These are phyloP conservation scores for Aspergillus ochraceus DNA, from an alignment of 2,329 filamentous ascomycete species.

Conservation along the genomic window DNA sequence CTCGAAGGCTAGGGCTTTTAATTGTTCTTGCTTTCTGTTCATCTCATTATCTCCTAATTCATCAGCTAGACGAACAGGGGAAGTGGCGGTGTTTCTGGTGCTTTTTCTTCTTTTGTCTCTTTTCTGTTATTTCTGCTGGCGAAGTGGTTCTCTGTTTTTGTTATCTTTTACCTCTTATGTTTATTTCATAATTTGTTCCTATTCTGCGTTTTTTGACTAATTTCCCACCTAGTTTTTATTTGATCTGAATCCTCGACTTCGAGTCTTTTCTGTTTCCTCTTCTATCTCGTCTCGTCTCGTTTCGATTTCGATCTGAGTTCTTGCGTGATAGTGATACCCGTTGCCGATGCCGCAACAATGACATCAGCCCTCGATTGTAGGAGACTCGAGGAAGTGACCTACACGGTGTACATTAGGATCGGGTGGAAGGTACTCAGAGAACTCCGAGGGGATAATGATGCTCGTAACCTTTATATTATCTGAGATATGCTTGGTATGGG, in stretches of 20 bases:
- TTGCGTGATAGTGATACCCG: not conserved
- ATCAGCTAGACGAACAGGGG: conserved; percentile 35
- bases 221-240: conserved; percentile 14
- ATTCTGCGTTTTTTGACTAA: conserved; percentile 22
- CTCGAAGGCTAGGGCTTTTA: conserved; percentile 19
- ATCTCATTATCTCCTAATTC: conserved; percentile 35
- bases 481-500: too few relatives aligned
- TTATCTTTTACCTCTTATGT: conserved; percentile 23
- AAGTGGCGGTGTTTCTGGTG: conserved; percentile 41
- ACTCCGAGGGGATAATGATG: not conserved
- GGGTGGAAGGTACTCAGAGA: not conserved
- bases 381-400: not conserved
- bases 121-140: conserved; percentile 28
- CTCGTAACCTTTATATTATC: not conserved
- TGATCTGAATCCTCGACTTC: conserved; percentile 7
- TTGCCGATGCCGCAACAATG: too few relatives aligned
- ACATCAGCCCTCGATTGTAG: not conserved
- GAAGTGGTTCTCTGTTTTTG: conserved; percentile 31
- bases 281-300: not conserved
- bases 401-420: too few relatives aligned
- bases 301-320: not conserved
- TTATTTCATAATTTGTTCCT: conserved; percentile 25
- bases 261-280: not conserved
- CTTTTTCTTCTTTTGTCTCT: conserved; percentile 20
- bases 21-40: conserved; percentile 26